phyloP scores from a whole-genome alignment of 371 early-diverging fungal genomes.

The Massospora cicadina region DNA sequence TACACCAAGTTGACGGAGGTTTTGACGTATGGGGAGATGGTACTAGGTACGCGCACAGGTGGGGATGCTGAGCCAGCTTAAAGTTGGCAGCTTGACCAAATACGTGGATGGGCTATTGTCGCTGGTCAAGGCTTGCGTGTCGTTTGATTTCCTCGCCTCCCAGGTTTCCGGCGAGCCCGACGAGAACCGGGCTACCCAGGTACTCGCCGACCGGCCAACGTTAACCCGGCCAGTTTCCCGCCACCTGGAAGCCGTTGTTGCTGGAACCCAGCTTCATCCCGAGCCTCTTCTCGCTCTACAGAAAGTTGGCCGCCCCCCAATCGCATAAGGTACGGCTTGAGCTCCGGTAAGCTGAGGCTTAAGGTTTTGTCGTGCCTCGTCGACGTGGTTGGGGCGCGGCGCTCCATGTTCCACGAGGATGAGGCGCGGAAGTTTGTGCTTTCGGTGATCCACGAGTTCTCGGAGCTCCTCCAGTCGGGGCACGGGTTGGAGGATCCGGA shows the following conservation, averaged over 20 bases:
- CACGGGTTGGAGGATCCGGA: constrained; percentile 46
- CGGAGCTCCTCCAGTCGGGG: constrained; percentile 37
- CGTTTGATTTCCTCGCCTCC: constrained; percentile 77
- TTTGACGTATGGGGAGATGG: constrained; percentile 21
- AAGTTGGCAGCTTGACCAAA: constrained; percentile 13
- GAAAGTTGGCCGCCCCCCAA: background rate
- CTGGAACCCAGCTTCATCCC: constrained; percentile 11
- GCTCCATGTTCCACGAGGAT: constrained; percentile 59
- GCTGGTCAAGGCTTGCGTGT: constrained; percentile 48
- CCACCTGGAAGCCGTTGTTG: constrained; percentile 8
- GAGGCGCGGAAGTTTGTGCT: constrained; percentile 46
- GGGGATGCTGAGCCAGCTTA: no score
- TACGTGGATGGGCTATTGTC: constrained; percentile 35
- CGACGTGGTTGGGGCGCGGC: constrained; percentile 55
- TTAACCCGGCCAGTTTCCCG: constrained; percentile 1
- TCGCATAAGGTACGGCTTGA: background rate
- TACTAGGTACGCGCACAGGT: no score
- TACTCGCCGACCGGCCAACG: constrained; percentile 13
- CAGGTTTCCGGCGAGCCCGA: constrained; percentile 70
- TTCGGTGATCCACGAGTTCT: constrained; percentile 48
- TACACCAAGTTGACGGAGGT: constrained; percentile 33
- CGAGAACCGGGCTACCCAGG: constrained; percentile 59
- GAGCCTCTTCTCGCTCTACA: background rate
- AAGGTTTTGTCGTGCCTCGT: constrained; percentile 70
- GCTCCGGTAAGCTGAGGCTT: constrained; percentile 1